phyloP scores from a whole-genome alignment of 176 grass and related monocot genomes.

The Aegilops speltoides region DNA sequence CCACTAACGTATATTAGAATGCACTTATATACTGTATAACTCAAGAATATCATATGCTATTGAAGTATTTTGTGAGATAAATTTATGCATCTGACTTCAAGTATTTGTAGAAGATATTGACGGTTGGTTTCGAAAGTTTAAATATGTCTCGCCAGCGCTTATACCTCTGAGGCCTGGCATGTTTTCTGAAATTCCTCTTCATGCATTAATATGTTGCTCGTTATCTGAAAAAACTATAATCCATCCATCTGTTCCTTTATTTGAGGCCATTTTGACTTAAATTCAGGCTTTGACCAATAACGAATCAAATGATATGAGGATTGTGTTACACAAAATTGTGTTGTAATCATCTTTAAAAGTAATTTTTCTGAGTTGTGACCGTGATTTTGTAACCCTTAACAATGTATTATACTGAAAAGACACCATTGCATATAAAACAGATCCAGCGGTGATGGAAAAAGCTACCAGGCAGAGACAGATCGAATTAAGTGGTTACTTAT shows the following conservation, averaged over 20 bases:
- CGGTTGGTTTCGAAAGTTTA: not conserved
- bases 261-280: not conserved
- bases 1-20: not conserved
- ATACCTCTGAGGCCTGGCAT: not conserved
- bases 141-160: not conserved
- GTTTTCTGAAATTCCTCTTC: not conserved
- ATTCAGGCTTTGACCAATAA: not conserved
- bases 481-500: slow-evolving; percentile 7
- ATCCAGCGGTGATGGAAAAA: too few species aligned
- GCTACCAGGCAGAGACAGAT: slow-evolving; percentile 32
- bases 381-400: not conserved
- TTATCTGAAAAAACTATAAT: not conserved
- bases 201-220: not conserved
- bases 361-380: not conserved
- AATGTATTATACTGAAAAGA: not conserved
- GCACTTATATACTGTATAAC: not conserved
- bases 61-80: not conserved
- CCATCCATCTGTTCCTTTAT: not conserved
- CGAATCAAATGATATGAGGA: not conserved
- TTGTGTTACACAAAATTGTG: not conserved
- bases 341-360: not conserved
- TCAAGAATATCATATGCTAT: too few species aligned
- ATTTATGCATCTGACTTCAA: not conserved
- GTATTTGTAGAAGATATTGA: not conserved
- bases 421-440: too few species aligned